Conservation (phyloP, 768 basidiomycete genomes). For the Tephrocybe sp. region DNA sequence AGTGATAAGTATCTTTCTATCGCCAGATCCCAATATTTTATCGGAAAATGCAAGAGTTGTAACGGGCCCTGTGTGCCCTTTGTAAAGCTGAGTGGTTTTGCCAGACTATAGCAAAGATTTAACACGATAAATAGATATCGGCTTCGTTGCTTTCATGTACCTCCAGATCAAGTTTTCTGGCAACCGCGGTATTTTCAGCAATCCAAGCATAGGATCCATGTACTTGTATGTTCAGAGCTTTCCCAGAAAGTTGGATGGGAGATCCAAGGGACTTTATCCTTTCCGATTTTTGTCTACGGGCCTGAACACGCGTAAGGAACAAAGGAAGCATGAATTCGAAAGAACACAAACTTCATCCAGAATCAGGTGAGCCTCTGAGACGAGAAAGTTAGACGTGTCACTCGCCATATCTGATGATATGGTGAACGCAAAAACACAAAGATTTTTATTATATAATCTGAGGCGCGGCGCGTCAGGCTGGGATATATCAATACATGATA, state of each 20-base stretch:
- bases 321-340: background rate
- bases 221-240: constrained; percentile 69
- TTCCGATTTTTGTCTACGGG: constrained; percentile 70
- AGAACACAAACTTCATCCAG: constrained; percentile 50
- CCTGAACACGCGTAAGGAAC: constrained; percentile 27
- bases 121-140: background rate
- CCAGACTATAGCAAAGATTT: constrained; percentile 57
- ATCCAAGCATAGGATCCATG: constrained; percentile 74
- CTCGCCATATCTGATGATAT: constrained; percentile 19
- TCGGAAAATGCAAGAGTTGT: constrained; percentile 75
- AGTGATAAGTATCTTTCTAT: constrained; percentile 64
- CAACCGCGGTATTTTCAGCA: constrained; percentile 79
- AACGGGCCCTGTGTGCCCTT: constrained; percentile 87
- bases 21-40: constrained; percentile 32
- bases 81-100: constrained; percentile 70
- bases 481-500: constrained; percentile 14
- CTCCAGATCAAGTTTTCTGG: constrained; percentile 73
- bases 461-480: background rate
- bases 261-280: constrained; percentile 69
- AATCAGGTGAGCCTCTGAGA: constrained; percentile 69
- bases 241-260: constrained; percentile 75
- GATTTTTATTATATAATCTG: constrained; percentile 1
- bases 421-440: background rate
- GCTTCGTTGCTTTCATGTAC: constrained; percentile 34
- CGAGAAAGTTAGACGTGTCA: constrained; percentile 55